Conservation (phyloP, 148 eudicot genomes). For the Vaccinium myrtillus region DNA sequence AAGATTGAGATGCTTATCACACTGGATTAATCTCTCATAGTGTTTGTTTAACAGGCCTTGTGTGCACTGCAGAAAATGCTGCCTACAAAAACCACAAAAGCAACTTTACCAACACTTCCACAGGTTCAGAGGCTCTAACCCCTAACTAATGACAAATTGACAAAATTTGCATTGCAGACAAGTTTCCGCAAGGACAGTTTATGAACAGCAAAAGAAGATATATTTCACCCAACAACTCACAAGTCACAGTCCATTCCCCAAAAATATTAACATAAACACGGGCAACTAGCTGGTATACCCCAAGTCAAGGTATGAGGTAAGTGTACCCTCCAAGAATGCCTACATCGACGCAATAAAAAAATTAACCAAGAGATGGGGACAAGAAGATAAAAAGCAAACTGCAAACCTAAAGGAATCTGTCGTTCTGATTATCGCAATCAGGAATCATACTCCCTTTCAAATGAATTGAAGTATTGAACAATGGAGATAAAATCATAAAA, state of each 20-base stretch:
- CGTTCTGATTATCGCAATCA: background rate
- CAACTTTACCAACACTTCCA: background rate
- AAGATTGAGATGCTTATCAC: conserved; percentile 66
- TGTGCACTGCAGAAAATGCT: conserved; percentile 62
- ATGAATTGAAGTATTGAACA: background rate
- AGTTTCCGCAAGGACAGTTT: background rate
- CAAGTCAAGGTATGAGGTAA: background rate
- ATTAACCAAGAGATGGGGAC: background rate
- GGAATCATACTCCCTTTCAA: background rate
- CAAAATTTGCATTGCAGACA: background rate
- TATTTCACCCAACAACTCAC: background rate
- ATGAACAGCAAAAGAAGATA: background rate
- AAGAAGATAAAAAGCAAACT: background rate
- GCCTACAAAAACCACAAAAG: conserved; percentile 40
- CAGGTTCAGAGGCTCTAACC: background rate
- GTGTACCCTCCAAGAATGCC: background rate
- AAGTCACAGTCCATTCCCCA: background rate
- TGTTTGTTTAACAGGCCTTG: conserved; percentile 75
- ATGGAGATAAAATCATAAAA: background rate
- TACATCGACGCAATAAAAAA: background rate
- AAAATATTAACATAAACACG: too few relatives aligned
- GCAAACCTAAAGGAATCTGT: background rate
- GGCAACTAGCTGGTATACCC: background rate
- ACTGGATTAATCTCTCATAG: conserved; percentile 83
- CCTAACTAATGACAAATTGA: background rate